Base-by-base conservation (phyloP, 768 basidiomycete species). In the Tulasnella sp. region DNA sequence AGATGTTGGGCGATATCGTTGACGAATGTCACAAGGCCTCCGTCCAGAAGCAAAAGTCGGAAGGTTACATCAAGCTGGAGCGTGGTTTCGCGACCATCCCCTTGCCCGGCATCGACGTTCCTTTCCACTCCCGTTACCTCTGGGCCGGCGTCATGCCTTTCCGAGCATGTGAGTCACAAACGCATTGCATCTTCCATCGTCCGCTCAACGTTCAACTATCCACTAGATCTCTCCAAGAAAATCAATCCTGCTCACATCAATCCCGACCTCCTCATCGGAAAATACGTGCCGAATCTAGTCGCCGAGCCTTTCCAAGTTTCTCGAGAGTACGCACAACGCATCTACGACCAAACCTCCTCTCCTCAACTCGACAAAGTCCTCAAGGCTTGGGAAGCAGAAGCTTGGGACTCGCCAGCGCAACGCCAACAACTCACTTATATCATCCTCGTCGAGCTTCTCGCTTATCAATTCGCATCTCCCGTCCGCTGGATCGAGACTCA, bases 401-500 rank as follows among this genome's bases (percentile, higher is more conserved):
- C 90, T 80, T 99, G 98, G 98, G 94, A 88, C 37, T 88, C 90
- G 37, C 84, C 89, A 14, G 93, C 92, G 79, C 94, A 96, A 82
- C 94, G 96, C 74, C 96, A 98, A 86, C 93, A 94, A 84, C 90
- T 99, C 73, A 96, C 98, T 0, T 99, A 99, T 85, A 93, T 93
- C 83, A 97, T 98, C 84, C 92, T 99, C 80, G 96, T 99, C 82
- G 98, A 99, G 85, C 91, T 99, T 72, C 89, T 99, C 75, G 96
- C 98, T 20, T 99, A 99, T 85, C 98, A 99, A 85, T 99, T 97
- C 83, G 97, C 97, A 0, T 99, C 97, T 1, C 97, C 98, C 9
- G 97, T 99, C 28, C 94, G 97, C 75, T 99, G 98, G 98, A 99
- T 99, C 84, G 95, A 99, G 88, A 99, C 97, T 0, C 98, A 99